Percentiles rank a stretch among this genome's conserved stretches.
phyloP scores from a whole-genome alignment of 352 stramenopile genomes.

The Phytophthora ramorum region DNA sequence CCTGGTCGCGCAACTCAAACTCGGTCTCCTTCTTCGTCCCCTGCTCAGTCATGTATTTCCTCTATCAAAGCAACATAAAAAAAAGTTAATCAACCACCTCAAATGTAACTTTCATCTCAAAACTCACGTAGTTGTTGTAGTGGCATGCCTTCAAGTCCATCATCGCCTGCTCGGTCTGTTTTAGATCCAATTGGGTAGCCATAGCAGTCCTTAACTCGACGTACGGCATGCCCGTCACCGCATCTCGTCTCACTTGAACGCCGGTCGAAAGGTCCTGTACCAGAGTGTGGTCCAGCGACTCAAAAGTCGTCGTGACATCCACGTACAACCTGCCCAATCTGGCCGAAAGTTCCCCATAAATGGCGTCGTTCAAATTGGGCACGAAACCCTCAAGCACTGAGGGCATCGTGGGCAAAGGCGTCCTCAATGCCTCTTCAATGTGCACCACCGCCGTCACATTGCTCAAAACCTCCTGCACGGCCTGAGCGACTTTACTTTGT shows the following conservation, averaged over 20 bases:
- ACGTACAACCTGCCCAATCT: conserved; percentile 20
- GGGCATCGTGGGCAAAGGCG: conserved; percentile 12
- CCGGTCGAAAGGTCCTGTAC: conserved; percentile 6
- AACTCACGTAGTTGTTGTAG: conserved; percentile 26
- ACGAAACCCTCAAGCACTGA: conserved; percentile 18
- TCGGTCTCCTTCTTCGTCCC: conserved; percentile 30
- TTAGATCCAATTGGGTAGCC: conserved; percentile 2
- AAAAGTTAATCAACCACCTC: neutral
- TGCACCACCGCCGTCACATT: conserved; percentile 23
- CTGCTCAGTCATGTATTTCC: conserved; percentile 29
- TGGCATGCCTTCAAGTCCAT: conserved; percentile 15
- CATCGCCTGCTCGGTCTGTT: conserved; percentile 3
- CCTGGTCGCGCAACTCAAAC: conserved; percentile 20
- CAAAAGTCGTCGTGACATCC: conserved; percentile 2
- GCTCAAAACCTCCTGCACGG: conserved; percentile 14
- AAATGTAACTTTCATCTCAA: neutral
- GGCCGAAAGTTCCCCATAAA: conserved; percentile 25
- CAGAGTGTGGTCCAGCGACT: neutral
- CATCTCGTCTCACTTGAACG: conserved; percentile 18
- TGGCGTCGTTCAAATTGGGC: conserved; percentile 25
- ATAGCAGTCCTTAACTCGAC: conserved; percentile 21
- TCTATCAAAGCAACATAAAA: conserved; percentile 18
- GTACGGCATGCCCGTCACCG: conserved; percentile 12
- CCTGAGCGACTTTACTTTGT: conserved; percentile 20
- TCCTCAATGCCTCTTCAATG: conserved; percentile 29